phyloP scores from a whole-genome alignment of 768 basidiomycete species.

The Agrocybe pediades region DNA sequence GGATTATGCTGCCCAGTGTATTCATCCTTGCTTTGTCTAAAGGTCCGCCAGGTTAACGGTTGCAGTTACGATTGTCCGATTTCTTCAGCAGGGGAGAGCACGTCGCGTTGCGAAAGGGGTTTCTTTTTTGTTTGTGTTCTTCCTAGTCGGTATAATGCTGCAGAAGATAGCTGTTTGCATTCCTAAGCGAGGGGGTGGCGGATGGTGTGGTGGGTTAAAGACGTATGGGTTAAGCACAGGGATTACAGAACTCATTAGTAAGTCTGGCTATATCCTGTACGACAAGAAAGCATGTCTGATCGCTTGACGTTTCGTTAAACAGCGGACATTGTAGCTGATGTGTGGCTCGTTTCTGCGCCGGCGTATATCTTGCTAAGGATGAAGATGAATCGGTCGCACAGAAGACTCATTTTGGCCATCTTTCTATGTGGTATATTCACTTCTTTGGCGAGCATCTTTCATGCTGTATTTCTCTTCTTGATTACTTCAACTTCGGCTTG shows the following conservation, averaged over 20 bases:
- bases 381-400: neutral
- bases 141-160: neutral
- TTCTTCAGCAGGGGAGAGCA: neutral
- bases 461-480: neutral
- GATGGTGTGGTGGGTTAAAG: neutral
- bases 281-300: no score
- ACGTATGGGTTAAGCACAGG: neutral
- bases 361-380: neutral
- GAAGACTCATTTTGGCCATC: neutral
- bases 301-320: no score
- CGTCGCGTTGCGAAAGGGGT: neutral
- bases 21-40: neutral
- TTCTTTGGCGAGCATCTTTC: neutral
- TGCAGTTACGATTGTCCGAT: neutral
- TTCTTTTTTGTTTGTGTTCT: neutral
- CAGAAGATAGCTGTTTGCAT: neutral
- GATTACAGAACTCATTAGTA: neutral
- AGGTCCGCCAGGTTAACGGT: neutral
- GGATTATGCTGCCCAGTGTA: no score
- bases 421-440: neutral
- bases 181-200: neutral
- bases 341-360: neutral
- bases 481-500: neutral
- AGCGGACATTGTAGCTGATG: neutral
- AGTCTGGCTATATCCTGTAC: no score